phyloP scores from a whole-genome alignment of 176 grass and related monocot genomes.

The Zea mays region Zm-B73-REFERENCE-NAM-5.0 NC_050101.1:107931501-107932000 shows the following conservation, averaged over 20 bases:
- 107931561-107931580: slow-evolving; percentile 34
- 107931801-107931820: neutral
- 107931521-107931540: slow-evolving; percentile 16
- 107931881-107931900: neutral
- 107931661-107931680: neutral
- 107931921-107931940: neutral
- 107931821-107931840: too few species aligned
- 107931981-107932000: neutral
- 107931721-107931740: neutral
- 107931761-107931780: neutral
- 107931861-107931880: neutral
- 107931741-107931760: neutral
- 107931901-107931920: slow-evolving; percentile 14
- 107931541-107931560: slow-evolving; percentile 10
- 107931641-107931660: neutral
- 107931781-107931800: neutral
- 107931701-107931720: neutral
- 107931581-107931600: slow-evolving; percentile 38
- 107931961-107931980: neutral
- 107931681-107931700: neutral
- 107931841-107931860: too few species aligned
- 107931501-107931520: neutral
- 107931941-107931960: neutral
- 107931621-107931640: slow-evolving; percentile 3
- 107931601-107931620: neutral